Evolutionary conservation across 2,329 filamentous ascomycete species (phyloP).

Genomic region (Aspergillus jensenii): DNA sequence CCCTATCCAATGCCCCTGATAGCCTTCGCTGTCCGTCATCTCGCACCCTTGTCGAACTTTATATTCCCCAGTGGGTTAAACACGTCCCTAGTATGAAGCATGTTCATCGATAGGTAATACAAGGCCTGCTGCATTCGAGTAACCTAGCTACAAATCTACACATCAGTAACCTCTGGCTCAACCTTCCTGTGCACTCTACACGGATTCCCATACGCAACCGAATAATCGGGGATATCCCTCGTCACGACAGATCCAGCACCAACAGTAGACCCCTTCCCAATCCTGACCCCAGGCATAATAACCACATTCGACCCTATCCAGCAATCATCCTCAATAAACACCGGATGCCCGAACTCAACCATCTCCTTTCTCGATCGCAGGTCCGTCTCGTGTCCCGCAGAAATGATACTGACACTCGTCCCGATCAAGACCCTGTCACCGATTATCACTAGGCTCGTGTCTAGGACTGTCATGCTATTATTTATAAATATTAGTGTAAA

Average conservation of each 20-base stretch:
- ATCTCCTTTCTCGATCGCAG: slow-evolving; percentile 45
- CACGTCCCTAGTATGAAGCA: too few relatives aligned
- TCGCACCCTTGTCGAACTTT: too few relatives aligned
- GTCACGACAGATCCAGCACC: neutral
- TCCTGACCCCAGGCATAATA: slow-evolving; percentile 20
- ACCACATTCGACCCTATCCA: slow-evolving; percentile 52
- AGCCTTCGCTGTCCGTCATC: too few relatives aligned
- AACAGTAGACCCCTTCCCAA: neutral
- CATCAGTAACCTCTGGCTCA: neutral
- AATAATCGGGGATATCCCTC: slow-evolving; percentile 6
- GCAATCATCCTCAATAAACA: slow-evolving; percentile 50
- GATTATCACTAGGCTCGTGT: slow-evolving; percentile 54
- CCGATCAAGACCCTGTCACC: slow-evolving; percentile 56
- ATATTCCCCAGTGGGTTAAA: too few relatives aligned
- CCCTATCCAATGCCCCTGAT: too few relatives aligned
- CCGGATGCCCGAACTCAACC: slow-evolving; percentile 51
- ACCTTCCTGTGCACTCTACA: slow-evolving; percentile 5
- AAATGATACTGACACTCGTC: slow-evolving; percentile 54
- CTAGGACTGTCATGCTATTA: slow-evolving; percentile 55
- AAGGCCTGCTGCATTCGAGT: too few relatives aligned
- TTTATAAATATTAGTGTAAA: neutral
- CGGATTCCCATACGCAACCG: slow-evolving; percentile 2
- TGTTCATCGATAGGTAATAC: too few relatives aligned
- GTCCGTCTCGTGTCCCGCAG: slow-evolving; percentile 51
- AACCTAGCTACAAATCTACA: too few relatives aligned